Evolutionary conservation across 1,284 basidiomycete genomes (phyloP).

Genomic region (Cutaneotrichosporon dermatis): DNA sequence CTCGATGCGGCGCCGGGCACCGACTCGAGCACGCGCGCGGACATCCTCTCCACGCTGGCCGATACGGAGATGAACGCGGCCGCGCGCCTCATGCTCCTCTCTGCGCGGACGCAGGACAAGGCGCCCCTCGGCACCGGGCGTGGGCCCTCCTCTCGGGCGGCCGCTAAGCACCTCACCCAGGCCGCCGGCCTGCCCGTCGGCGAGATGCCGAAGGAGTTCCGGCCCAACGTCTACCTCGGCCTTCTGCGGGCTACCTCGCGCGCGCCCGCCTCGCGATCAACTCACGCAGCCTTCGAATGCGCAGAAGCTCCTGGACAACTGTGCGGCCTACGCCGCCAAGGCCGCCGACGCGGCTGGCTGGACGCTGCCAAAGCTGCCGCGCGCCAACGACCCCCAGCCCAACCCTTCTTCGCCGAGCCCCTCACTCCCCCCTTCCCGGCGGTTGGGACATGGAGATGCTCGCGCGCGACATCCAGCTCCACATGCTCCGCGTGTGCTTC

Average conservation of each 20-base stretch:
- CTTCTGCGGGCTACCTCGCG: constrained; percentile 31
- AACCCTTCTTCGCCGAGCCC: constrained; percentile 8
- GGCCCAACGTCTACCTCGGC: constrained; percentile 30
- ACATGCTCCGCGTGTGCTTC: constrained; percentile 27
- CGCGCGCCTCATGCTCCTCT: constrained; percentile 27
- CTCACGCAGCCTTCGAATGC: constrained; percentile 35
- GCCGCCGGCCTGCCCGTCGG: constrained; percentile 32
- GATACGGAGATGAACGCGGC: constrained; percentile 36
- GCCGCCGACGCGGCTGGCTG: constrained; percentile 34
- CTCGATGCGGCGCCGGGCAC: constrained; percentile 28
- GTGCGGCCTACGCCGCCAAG: constrained; percentile 34
- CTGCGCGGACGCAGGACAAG: constrained; percentile 14
- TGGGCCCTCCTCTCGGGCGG: constrained; percentile 37
- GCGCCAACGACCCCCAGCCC: constrained; percentile 5
- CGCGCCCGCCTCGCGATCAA: constrained; percentile 35
- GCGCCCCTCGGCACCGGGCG: constrained; percentile 32
- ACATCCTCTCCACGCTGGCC: constrained; percentile 37
- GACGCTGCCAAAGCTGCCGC: constrained; percentile 25
- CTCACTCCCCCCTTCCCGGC: constrained; percentile 24
- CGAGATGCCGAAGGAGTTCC: constrained; percentile 35
- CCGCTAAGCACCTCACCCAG: constrained; percentile 29
- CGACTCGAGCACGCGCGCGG: constrained; percentile 29
- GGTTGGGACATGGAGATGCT: constrained; percentile 46
- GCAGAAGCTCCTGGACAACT: constrained; percentile 38
- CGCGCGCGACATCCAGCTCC: constrained; percentile 22